These are phyloP conservation scores for Acanthamoeba castellanii DNA, from an alignment of 208 protist genomes.

Conservation along the genomic window DNA sequence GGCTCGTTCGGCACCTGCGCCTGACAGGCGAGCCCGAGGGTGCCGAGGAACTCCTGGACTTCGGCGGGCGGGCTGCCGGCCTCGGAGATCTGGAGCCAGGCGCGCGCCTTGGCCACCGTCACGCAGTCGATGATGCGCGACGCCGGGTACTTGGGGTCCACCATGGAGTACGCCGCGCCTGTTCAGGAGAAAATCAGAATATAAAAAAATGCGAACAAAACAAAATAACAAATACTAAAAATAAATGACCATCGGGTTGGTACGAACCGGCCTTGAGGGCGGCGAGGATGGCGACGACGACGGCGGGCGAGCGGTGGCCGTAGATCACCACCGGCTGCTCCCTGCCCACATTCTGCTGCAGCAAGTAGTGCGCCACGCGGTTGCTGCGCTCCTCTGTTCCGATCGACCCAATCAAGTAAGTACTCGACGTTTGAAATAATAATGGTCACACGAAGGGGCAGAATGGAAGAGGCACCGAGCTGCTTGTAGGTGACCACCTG, in stretches of 20 bases:
- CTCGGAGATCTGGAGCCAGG: conserved; percentile 78
- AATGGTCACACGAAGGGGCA: too few relatives aligned
- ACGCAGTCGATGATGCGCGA: conserved; percentile 85
- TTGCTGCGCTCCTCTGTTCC: conserved; percentile 68
- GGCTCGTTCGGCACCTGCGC: not conserved
- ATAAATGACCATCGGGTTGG: too few relatives aligned
- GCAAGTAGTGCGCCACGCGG: conserved; percentile 76
- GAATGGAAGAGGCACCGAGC: not conserved
- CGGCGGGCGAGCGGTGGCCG: conserved; percentile 83
- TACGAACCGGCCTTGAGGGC: conserved; percentile 85
- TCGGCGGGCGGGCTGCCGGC: conserved; percentile 77
- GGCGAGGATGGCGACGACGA: conserved; percentile 87
- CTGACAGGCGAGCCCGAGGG: not conserved
- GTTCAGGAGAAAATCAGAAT: not conserved
- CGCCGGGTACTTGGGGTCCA: conserved; percentile 87
- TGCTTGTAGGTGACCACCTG: conserved; percentile 65
- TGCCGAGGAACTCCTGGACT: conserved; percentile 73
- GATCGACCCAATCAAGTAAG: too few relatives aligned
- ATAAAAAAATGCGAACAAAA: not conserved
- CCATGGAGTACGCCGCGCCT: conserved; percentile 87
- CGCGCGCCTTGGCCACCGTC: conserved; percentile 80
- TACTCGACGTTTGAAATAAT: not conserved
- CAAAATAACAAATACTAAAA: not conserved
- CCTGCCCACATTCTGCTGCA: conserved; percentile 78
- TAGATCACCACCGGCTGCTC: conserved; percentile 85